Percentiles rank a stretch among this genome's conserved stretches.
These are phyloP conservation scores for Pyronema omphalodes DNA, from an alignment of 495 filamentous ascomycete genomes.

Conservation along the genomic window DNA sequence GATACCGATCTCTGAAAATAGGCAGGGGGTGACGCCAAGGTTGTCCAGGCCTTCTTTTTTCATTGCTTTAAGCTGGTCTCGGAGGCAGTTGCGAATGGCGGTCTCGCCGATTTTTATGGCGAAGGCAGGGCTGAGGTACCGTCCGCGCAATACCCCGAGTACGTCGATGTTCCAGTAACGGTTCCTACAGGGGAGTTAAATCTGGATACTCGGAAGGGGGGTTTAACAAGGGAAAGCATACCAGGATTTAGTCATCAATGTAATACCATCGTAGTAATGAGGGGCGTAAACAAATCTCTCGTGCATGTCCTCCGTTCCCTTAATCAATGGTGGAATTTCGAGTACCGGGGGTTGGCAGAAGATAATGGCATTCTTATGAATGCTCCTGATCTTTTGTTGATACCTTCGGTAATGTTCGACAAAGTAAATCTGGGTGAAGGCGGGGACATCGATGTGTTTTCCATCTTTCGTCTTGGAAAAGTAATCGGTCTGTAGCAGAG, in stretches of 20 bases:
- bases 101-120: constrained; percentile 86
- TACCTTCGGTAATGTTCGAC: constrained; percentile 68
- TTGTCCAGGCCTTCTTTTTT: constrained; percentile 74
- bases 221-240: constrained; percentile 17
- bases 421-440: constrained; percentile 79
- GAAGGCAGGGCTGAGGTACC: constrained; percentile 71
- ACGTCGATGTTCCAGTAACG: constrained; percentile 93
- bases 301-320: constrained; percentile 76
- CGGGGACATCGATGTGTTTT: constrained; percentile 53
- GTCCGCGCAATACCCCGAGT: constrained; percentile 73
- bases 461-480: constrained; percentile 65
- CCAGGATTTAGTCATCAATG: constrained; percentile 96
- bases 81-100: constrained; percentile 85
- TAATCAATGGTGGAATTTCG: constrained; percentile 75
- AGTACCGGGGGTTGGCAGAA: constrained; percentile 84
- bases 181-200: constrained; percentile 36
- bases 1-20: constrained; percentile 92
- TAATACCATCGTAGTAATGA: constrained; percentile 93
- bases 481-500: constrained; percentile 67
- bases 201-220: neutral
- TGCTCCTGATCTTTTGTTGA: constrained; percentile 46
- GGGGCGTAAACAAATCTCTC: constrained; percentile 79
- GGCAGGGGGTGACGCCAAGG: constrained; percentile 74
- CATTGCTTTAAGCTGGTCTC: constrained; percentile 76
- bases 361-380: constrained; percentile 67